A percentile compares a stretch with the other conserved stretches of the same genome.
phyloP scores from a whole-genome alignment of 306 rosid species.

The Glycine latifolia region DNA sequence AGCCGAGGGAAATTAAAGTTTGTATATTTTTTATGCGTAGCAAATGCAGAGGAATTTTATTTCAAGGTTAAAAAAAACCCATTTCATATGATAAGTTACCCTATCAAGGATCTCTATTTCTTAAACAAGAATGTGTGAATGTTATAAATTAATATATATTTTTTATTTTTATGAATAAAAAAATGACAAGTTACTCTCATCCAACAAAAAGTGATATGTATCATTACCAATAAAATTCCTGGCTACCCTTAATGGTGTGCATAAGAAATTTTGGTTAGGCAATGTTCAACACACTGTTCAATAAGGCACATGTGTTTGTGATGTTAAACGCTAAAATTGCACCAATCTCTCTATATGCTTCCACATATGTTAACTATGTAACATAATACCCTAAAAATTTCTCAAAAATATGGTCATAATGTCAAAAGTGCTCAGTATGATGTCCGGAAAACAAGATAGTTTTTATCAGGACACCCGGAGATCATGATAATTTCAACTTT shows the following conservation, averaged over 20 bases:
- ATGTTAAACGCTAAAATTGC: not conserved
- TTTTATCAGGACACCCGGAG: constrained; percentile 44
- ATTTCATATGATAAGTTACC: not conserved
- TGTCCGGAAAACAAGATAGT: constrained; percentile 50
- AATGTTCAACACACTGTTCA: not conserved
- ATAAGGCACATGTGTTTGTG: not conserved
- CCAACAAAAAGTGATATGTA: not conserved
- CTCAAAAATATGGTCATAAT: not conserved
- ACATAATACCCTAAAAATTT: not conserved
- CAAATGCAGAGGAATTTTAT: not conserved
- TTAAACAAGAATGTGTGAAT: no score
- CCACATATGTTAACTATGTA: not conserved
- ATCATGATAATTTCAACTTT: constrained; percentile 47
- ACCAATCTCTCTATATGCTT: not conserved
- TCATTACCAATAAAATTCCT: constrained; percentile 43
- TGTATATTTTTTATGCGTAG: not conserved
- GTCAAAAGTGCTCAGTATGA: constrained; percentile 38
- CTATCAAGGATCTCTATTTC: not conserved
- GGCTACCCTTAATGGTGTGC: not conserved
- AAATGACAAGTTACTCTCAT: not conserved
- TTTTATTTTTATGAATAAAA: no score
- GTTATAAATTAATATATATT: no score
- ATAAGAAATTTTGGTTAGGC: not conserved
- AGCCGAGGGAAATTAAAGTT: constrained; percentile 14
- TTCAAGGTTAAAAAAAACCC: not conserved